A percentile compares a stretch with the other conserved stretches of the same genome.
Evolutionary conservation across 179 eudicot species (phyloP).

Genomic region (Silene noctiflora): DNA sequence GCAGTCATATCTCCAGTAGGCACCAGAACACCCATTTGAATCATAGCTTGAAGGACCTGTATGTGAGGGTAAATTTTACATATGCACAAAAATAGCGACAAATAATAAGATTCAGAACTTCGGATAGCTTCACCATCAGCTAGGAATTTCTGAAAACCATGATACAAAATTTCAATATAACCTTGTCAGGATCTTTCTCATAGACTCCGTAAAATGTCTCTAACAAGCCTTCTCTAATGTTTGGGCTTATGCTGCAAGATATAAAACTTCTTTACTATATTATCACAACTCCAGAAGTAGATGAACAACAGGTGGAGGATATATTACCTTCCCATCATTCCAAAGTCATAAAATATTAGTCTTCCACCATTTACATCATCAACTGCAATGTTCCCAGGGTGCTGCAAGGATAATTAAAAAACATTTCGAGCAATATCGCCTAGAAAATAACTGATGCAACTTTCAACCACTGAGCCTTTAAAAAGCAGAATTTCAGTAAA

Average conservation of each 20-base stretch:
- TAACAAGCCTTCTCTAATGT: constrained; percentile 87
- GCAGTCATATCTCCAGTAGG: constrained; percentile 98
- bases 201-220: constrained; percentile 91
- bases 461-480: background rate
- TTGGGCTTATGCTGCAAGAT: constrained; percentile 79
- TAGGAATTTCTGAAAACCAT: constrained; percentile 17
- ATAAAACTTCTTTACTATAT: constrained; percentile 13
- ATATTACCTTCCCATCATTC: constrained; percentile 97
- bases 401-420: constrained; percentile 46
- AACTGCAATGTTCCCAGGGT: constrained; percentile 98
- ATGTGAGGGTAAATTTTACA: constrained; percentile 21
- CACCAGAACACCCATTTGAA: constrained; percentile 94
- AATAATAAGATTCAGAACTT: background rate
- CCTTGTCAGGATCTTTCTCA: constrained; percentile 97
- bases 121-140: constrained; percentile 1
- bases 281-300: constrained; percentile 11
- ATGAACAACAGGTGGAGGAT: background rate
- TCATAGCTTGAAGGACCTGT: constrained; percentile 90
- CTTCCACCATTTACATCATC: constrained; percentile 98
- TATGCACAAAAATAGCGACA: constrained; percentile 14
- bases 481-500: background rate
- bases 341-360: constrained; percentile 91
- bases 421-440: constrained; percentile 2
- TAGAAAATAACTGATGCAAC: background rate
- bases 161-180: constrained; percentile 12